phyloP scores from a whole-genome alignment of 192 early-diverging fungal genomes.

The Linnemannia exigua region DNA sequence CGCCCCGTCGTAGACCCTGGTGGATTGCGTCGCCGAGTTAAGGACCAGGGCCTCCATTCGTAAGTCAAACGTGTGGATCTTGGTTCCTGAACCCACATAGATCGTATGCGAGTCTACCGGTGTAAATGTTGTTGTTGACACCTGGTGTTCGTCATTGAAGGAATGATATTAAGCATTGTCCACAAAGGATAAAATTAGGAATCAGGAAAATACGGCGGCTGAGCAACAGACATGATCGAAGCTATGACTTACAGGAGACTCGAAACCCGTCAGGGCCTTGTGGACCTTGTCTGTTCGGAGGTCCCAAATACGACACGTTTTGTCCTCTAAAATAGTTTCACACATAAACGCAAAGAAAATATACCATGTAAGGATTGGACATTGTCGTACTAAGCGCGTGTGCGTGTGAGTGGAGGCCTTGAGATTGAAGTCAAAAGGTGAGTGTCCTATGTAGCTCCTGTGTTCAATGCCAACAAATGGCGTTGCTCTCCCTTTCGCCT shows the following conservation, averaged over 20 bases:
- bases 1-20: constrained; percentile 55
- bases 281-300: constrained; percentile 45
- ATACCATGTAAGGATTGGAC: too few species aligned
- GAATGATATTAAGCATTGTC: background rate
- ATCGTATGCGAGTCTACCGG: constrained; percentile 41
- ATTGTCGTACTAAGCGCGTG: background rate
- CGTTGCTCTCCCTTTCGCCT: background rate
- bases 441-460: background rate
- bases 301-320: constrained; percentile 56
- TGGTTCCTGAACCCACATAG: constrained; percentile 36
- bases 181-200: background rate
- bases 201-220: background rate
- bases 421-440: background rate
- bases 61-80: constrained; percentile 61
- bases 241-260: constrained; percentile 26
- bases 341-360: background rate
- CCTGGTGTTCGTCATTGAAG: background rate
- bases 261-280: constrained; percentile 47
- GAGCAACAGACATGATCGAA: background rate
- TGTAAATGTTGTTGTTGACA: constrained; percentile 32
- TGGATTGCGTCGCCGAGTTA: constrained; percentile 34
- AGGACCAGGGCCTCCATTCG: constrained; percentile 54
- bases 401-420: background rate
- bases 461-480: background rate
- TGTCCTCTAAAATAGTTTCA: constrained; percentile 34